Base-by-base conservation (phyloP, 305 asterid species). In the Rubia tinctorum region DNA sequence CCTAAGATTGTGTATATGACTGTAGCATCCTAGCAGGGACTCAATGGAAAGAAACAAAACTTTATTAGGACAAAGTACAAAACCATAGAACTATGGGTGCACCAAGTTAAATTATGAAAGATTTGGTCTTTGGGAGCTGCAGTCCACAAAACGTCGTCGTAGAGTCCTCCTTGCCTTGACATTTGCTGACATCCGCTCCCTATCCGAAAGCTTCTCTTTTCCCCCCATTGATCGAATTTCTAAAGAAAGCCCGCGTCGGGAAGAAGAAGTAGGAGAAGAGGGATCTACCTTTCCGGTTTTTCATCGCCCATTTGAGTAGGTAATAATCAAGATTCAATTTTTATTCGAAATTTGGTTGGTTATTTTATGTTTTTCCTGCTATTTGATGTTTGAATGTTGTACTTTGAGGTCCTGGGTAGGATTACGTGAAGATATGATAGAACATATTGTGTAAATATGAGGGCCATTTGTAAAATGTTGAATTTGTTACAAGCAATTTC, bases 181-280 rank as follows among this genome's bases (percentile, higher is more conserved):
- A 37, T 3, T 39, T 25, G 23, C 49, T 56, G 20, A 42, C 58
- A 30, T 56, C 49, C 60, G 30, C 3, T 27, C 2, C 15, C 72
- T 39, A 58, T 37, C 40, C 40, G 27, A 53, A 53, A 22, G 67
- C 59, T 53, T 74, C 72, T 73, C 0, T 25, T 65, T 5, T 14
- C 8, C 12, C 12, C 34, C 47, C 43, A 44, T 25, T 37, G 42
- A 22, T 74, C 59, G 9, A 8, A 5, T 7, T 44, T 68, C 66
- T 20, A 15, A 8, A 65, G 49, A 39, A 37, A 65, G 11, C 69
- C 49, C 51, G 2, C 51, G 17, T 65, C 10, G 37, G 25, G 11
- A 20, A 12, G 8, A 10, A 34, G 45, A 43, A 30, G 69, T 59
- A 68, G 69, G 39, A 59, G 69, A 58, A 74, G 45, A 56, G 74